Evolutionary conservation across 495 filamentous ascomycete species (phyloP).

Genomic region (Emericellopsis terricola): DNA sequence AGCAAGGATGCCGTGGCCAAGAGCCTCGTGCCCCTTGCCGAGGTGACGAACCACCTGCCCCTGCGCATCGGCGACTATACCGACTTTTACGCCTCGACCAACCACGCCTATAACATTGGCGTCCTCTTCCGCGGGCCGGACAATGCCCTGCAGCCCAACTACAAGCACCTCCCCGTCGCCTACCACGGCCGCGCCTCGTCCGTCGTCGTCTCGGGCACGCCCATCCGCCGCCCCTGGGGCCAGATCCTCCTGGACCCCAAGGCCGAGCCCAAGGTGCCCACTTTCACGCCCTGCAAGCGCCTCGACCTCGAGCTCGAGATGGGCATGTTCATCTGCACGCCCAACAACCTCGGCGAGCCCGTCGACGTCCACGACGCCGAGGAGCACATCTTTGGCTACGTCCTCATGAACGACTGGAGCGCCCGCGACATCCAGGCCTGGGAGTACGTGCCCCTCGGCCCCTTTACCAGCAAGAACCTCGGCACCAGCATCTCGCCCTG

Average conservation of each 20-base stretch:
- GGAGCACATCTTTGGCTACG: constrained; percentile 68
- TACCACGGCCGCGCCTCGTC: constrained; percentile 76
- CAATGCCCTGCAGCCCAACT: constrained; percentile 77
- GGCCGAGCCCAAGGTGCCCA: constrained; percentile 37
- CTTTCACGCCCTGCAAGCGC: constrained; percentile 41
- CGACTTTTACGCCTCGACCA: constrained; percentile 86
- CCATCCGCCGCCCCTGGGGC: constrained; percentile 59
- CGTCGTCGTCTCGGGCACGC: constrained; percentile 59
- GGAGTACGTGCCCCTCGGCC: constrained; percentile 76
- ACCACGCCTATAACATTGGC: constrained; percentile 75
- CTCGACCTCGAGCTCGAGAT: constrained; percentile 84
- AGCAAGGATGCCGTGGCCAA: constrained; percentile 10
- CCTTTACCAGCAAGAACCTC: constrained; percentile 89
- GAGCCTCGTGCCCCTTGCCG: constrained; percentile 29
- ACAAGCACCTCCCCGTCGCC: constrained; percentile 74
- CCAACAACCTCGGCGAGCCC: constrained; percentile 45
- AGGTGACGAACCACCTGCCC: constrained; percentile 59
- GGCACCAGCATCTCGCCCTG: constrained; percentile 77
- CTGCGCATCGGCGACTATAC: constrained; percentile 91
- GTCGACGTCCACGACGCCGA: constrained; percentile 45
- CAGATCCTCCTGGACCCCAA: constrained; percentile 56
- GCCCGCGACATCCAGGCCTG: constrained; percentile 80
- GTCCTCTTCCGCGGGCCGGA: constrained; percentile 65
- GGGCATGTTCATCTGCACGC: constrained; percentile 57
- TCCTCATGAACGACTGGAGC: constrained; percentile 90